Base-by-base conservation (phyloP, 441 rosid species). In the Mallotus repandus region DNA sequence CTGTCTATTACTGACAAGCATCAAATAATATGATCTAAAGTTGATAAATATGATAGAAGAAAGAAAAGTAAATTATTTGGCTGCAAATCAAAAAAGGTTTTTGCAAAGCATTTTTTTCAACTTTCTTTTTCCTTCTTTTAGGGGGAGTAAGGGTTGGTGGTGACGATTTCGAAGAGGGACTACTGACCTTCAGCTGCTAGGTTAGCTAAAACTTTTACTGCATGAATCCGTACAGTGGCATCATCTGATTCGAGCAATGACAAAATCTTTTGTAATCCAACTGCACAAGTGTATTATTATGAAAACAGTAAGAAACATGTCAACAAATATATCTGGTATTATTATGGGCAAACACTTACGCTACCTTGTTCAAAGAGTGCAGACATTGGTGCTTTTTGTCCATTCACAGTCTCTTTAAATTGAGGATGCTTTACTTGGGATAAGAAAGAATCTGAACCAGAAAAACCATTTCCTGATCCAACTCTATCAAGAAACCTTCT, bases 171-270 rank as follows among this genome's bases (percentile, higher is more conserved):
- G 11, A 38, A 18, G 12, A 50, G n/a, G 21, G 29, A 66, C 56
- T 56, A 63, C 85, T 72, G 73, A 93, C 99, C 99, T 92, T 96
- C 99, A 63, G 99, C 98, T 71, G 99, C 99, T 69, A 96, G 83
- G 78, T 93, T 93, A 29, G 99, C 99, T 38, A 96, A 97, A 77
- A 93, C 97, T 82, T 96, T 96, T 80, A 96, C 99, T 13, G 99
- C 99, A 86, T 96, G 98, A 72, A 96, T 89, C 72, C 91, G 86
- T 48, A 91, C 91, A 77, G 88, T 91, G 56, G 97, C 88, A 84
- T 96, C 99, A 69, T 96, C 98, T 22, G 98, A 92, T 78, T 96
- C 96, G 0, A 96, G 96, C 79, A 92, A 82, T 45, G 88, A 88
- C 85, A 96, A 85, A 68, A 93, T 88, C 87, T 91, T 92, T 81